A percentile compares a stretch with the other conserved stretches of the same genome.
These are phyloP conservation scores for Schwanniomyces pseudopolymorphus DNA, from an alignment of 805 yeast genomes.

Conservation along the genomic window DNA sequence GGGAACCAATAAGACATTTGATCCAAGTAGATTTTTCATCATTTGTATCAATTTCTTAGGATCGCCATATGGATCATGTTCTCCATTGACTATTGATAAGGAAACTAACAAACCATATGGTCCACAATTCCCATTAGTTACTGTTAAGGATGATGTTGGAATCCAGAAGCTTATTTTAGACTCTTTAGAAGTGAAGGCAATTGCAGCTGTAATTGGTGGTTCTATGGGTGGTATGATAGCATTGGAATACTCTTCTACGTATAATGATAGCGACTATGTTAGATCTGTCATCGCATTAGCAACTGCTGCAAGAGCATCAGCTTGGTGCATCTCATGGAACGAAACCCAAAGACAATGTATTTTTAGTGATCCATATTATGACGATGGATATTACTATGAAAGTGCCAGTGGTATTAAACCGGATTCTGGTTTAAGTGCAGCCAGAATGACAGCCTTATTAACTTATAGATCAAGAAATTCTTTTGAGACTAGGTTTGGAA, in stretches of 20 bases:
- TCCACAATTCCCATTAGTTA: conserved; percentile 91
- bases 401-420: conserved; percentile 69
- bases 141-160: conserved; percentile 88
- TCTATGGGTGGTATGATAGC: conserved; percentile 99
- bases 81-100: conserved; percentile 84
- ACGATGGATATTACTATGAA: conserved; percentile 80
- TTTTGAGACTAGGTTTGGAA: conserved; percentile 89
- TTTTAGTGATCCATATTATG: conserved; percentile 90
- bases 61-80: conserved; percentile 93
- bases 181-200: conserved; percentile 68
- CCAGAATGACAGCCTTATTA: conserved; percentile 93
- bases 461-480: conserved; percentile 92
- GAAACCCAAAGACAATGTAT: conserved; percentile 97
- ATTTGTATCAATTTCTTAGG: conserved; percentile 92
- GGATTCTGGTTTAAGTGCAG: conserved; percentile 84
- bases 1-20: conserved; percentile 85
- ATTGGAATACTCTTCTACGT: conserved; percentile 73
- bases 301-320: conserved; percentile 90
- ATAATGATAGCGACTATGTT: conserved; percentile 66
- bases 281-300: conserved; percentile 78
- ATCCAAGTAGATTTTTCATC: conserved; percentile 82
- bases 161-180: conserved; percentile 79
- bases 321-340: conserved; percentile 99
- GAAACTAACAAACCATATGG: conserved; percentile 78
- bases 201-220: conserved; percentile 91